Percentiles rank a stretch among this genome's conserved stretches.
Conservation (phyloP, 129 eudicot genomes). For the Flaveria trinervia region DNA sequence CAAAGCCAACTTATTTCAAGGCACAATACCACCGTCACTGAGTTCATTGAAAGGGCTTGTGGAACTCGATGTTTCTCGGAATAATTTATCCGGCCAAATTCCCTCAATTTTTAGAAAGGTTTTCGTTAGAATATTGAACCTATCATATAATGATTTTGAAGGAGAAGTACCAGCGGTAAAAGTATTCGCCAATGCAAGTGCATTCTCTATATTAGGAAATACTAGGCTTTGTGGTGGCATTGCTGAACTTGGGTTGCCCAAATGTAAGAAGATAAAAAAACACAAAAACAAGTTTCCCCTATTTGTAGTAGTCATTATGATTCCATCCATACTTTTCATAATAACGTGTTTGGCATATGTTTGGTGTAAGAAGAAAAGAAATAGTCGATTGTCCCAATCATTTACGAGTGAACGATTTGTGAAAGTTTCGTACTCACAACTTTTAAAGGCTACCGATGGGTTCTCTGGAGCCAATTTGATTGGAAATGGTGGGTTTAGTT, state of each 20-base stretch:
- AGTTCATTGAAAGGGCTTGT: background rate
- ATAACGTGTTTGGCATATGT: background rate
- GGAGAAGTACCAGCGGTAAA: background rate
- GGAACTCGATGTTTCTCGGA: constrained; percentile 3
- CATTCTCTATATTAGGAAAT: background rate
- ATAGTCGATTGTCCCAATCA: background rate
- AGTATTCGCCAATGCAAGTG: constrained; percentile 15
- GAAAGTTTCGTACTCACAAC: constrained; percentile 21
- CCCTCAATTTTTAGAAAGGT: constrained; percentile 5
- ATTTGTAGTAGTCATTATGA: background rate
- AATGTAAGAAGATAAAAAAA: constrained; percentile 14
- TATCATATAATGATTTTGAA: constrained; percentile 16
- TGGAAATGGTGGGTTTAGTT: constrained; percentile 26
- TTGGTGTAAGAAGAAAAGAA: constrained; percentile 15
- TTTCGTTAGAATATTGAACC: background rate
- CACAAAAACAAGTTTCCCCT: background rate
- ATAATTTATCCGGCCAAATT: constrained; percentile 12
- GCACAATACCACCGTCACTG: constrained; percentile 19
- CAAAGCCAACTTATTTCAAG: constrained; percentile 8
- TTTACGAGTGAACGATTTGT: background rate
- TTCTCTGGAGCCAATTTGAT: constrained; percentile 31
- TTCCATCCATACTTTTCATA: background rate
- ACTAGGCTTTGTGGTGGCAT: constrained; percentile 6
- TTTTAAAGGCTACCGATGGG: constrained; percentile 39
- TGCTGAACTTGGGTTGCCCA: constrained; percentile 17